These are phyloP conservation scores for Mortierella alpina DNA, from an alignment of 192 early-diverging fungal genomes.

Conservation along the genomic window DNA sequence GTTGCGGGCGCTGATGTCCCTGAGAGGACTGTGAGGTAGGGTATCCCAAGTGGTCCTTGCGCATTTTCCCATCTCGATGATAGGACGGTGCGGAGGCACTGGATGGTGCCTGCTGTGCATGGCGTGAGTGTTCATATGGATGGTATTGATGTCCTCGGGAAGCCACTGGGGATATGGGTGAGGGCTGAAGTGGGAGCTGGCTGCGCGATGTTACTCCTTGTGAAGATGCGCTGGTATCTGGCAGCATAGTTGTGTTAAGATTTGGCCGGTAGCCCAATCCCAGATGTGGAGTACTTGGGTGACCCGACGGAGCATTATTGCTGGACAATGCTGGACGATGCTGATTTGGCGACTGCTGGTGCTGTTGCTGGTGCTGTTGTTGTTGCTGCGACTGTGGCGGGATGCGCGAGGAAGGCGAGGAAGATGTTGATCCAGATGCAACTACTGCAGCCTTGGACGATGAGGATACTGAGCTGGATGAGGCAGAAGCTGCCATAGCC, in stretches of 20 bases:
- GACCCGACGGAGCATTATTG: neutral
- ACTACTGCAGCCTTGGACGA: neutral
- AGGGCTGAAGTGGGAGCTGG: slow-evolving; percentile 7
- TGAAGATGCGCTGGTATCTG: neutral
- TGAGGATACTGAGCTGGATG: neutral
- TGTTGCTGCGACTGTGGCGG: slow-evolving; percentile 4
- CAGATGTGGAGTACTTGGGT: too few relatives aligned
- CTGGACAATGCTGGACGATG: neutral
- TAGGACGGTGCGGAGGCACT: too few relatives aligned
- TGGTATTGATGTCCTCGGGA: slow-evolving; percentile 11
- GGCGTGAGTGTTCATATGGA: slow-evolving; percentile 9
- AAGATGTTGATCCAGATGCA: neutral
- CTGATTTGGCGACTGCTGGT: neutral
- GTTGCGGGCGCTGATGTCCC: slow-evolving; percentile 3
- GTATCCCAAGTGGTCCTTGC: too few relatives aligned
- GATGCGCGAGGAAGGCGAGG: neutral
- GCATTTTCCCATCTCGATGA: too few relatives aligned
- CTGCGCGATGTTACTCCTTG: slow-evolving; percentile 2
- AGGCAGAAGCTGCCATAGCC: slow-evolving; percentile 1
- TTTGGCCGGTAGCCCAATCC: neutral
- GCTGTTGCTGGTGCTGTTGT: slow-evolving; percentile 13
- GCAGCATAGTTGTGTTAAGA: neutral
- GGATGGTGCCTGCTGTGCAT: neutral
- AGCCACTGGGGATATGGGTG: neutral
- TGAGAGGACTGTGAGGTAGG: neutral